These are phyloP conservation scores for Chalciporus sphaerocephalus DNA, from an alignment of 768 basidiomycete species.

Conservation along the genomic window DNA sequence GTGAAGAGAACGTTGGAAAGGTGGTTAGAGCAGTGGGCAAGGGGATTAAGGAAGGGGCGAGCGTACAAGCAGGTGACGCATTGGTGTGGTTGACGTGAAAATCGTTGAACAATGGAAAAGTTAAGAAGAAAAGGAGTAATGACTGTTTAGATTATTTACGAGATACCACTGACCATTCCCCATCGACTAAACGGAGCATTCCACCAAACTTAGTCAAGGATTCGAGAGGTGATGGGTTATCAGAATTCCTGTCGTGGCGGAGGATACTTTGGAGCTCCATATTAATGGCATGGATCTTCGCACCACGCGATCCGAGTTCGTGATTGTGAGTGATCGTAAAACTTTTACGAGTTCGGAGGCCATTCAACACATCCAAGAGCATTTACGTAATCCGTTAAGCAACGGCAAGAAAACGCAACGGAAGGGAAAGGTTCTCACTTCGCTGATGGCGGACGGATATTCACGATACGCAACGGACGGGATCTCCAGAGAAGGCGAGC, in stretches of 20 bases:
- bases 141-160: too few relatives aligned
- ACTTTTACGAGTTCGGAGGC: background rate
- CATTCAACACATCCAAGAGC: background rate
- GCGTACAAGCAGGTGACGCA: slow-evolving; percentile 45
- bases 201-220: background rate
- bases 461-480: too few relatives aligned
- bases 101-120: too few relatives aligned
- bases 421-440: too few relatives aligned
- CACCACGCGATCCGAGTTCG: background rate
- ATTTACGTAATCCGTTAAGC: slow-evolving; percentile 4
- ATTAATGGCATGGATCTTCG: background rate
- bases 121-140: too few relatives aligned
- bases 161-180: background rate
- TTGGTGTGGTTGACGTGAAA: slow-evolving; percentile 34
- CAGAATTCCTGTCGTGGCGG: background rate
- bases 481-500: slow-evolving; percentile 9
- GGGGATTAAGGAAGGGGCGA: slow-evolving; percentile 40
- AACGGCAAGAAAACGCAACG: background rate
- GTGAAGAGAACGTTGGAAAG: slow-evolving; percentile 43
- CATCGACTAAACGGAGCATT: background rate
- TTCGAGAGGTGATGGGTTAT: background rate
- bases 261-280: background rate
- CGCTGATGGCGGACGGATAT: too few relatives aligned
- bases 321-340: slow-evolving; percentile 5
- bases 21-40: slow-evolving; percentile 37